Evolutionary conservation across 192 early-diverging fungal species (phyloP).

Genomic region (Coemansia sp.): DNA sequence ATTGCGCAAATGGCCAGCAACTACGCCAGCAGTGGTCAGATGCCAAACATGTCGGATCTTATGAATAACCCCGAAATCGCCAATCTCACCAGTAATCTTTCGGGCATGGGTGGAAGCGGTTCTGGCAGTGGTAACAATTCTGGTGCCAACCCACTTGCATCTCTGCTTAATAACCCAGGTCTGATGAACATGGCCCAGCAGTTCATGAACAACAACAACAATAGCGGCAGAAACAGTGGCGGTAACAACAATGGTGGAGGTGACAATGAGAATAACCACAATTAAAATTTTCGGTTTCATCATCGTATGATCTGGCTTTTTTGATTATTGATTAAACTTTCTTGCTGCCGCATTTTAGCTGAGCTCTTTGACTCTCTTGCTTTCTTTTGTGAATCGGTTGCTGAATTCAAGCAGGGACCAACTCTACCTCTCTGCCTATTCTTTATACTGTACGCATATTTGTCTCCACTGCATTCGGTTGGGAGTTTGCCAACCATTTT

Average conservation of each 20-base stretch:
- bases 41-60: constrained; percentile 45
- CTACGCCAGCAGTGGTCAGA: constrained; percentile 46
- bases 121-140: background rate
- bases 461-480: too few species aligned
- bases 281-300: too few species aligned
- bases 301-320: background rate
- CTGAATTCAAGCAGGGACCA: too few species aligned
- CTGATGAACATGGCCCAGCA: constrained; percentile 36
- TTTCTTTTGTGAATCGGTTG: too few species aligned
- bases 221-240: constrained; percentile 9
- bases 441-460: too few species aligned
- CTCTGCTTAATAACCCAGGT: constrained; percentile 40
- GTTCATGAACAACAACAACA: constrained; percentile 21
- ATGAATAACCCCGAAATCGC: constrained; percentile 49
- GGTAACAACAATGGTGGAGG: background rate
- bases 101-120: constrained; percentile 1
- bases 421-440: too few species aligned
- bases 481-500: too few species aligned
- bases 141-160: constrained; percentile 24
- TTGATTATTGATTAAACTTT: background rate
- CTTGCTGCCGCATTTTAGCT: background rate
- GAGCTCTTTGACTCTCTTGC: too few species aligned
- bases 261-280: background rate
- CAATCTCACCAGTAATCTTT: constrained; percentile 40
- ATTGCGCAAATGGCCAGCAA: constrained; percentile 71